phyloP scores from a whole-genome alignment of 108 stramenopile species.

The Poteriospumella lacustris region DNA sequence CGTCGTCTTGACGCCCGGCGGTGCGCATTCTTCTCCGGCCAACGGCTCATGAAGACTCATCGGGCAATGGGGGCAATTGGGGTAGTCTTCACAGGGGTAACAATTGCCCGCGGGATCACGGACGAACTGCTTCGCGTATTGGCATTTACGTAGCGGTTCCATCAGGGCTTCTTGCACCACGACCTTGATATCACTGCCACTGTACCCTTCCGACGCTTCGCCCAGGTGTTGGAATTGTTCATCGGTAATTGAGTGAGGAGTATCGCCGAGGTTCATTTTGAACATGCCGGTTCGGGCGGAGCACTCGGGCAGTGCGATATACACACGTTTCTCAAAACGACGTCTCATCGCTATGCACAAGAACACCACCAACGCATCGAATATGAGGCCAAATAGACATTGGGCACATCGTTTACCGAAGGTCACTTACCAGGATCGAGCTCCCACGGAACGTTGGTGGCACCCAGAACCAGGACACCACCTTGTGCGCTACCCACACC shows the following conservation, averaged over 20 bases:
- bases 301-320: conserved; percentile 91
- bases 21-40: background rate
- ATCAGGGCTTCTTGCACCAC: conserved; percentile 93
- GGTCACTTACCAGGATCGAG: conserved; percentile 67
- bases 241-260: conserved; percentile 71
- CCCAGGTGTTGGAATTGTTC: conserved; percentile 75
- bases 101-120: background rate
- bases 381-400: background rate
- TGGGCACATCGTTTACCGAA: background rate
- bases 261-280: conserved; percentile 75
- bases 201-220: conserved; percentile 65
- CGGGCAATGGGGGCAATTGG: conserved; percentile 82
- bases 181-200: conserved; percentile 85
- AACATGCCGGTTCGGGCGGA: conserved; percentile 81
- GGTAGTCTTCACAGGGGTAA: conserved; percentile 52
- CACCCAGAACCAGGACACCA: conserved; percentile 79
- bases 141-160: conserved; percentile 89
- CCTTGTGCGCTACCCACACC: conserved; percentile 72
- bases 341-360: conserved; percentile 77
- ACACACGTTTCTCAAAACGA: conserved; percentile 97
- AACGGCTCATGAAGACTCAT: conserved; percentile 56
- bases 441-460: conserved; percentile 98
- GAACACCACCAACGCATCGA: background rate
- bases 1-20: conserved; percentile 62
- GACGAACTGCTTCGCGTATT: conserved; percentile 81